These are phyloP conservation scores for Leccinum arenicola DNA, from an alignment of 768 basidiomycete genomes.

Conservation along the genomic window DNA sequence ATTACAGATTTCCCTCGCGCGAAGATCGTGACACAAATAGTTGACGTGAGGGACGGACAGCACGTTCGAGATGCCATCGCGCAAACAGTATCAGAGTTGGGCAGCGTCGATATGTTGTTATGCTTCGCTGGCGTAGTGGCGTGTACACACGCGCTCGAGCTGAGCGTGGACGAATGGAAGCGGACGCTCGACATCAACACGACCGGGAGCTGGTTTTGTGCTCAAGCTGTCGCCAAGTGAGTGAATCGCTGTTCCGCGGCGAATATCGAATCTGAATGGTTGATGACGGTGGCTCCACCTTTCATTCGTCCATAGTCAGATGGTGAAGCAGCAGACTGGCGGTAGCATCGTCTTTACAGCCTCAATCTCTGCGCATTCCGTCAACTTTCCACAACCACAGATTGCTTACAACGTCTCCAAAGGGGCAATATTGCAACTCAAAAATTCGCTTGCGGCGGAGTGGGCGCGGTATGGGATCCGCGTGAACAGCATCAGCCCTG, in stretches of 20 bases:
- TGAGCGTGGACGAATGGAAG: constrained; percentile 35
- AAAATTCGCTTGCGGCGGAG: constrained; percentile 39
- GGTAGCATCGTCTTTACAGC: constrained; percentile 43
- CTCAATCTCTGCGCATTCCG: constrained; percentile 41
- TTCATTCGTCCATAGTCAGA: constrained; percentile 28
- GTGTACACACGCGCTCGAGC: constrained; percentile 32
- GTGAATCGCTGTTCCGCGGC: background rate
- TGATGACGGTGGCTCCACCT: background rate
- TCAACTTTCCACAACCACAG: constrained; percentile 43
- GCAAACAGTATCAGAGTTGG: constrained; percentile 28
- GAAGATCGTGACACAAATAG: constrained; percentile 32
- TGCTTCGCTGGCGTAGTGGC: constrained; percentile 45
- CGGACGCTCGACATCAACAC: constrained; percentile 41
- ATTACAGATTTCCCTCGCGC: constrained; percentile 27
- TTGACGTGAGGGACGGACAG: constrained; percentile 33
- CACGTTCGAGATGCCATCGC: constrained; percentile 26
- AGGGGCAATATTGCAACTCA: constrained; percentile 39
- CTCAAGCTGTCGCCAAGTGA: constrained; percentile 39
- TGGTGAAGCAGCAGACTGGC: constrained; percentile 40
- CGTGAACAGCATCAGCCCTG: constrained; percentile 43
- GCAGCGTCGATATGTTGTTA: constrained; percentile 36
- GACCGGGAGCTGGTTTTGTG: constrained; percentile 46
- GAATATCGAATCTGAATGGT: background rate
- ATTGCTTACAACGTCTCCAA: constrained; percentile 43
- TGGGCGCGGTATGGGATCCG: constrained; percentile 41